These are phyloP conservation scores for Trichoderma lentiforme DNA, from an alignment of 2,329 filamentous ascomycete genomes.

Conservation along the genomic window DNA sequence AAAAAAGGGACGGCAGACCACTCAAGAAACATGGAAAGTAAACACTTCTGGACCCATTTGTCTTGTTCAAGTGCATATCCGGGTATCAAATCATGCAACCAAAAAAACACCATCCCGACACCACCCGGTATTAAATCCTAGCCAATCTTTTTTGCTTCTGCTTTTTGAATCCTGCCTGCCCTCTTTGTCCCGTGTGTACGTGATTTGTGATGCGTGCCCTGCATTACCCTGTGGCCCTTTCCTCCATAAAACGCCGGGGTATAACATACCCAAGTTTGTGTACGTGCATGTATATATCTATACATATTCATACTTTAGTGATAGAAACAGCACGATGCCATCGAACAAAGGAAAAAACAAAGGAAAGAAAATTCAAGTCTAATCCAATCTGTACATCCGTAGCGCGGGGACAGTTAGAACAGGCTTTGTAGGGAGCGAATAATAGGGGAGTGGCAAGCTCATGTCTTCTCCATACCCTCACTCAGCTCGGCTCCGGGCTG, in stretches of 20 bases:
- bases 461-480: neutral
- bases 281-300: neutral
- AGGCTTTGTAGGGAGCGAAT: conserved; percentile 14
- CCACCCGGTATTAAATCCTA: conserved; percentile 1
- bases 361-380: neutral
- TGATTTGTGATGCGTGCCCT: conserved; percentile 15
- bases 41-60: conserved; percentile 10
- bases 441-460: conserved; percentile 18
- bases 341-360: conserved; percentile 16
- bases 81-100: conserved; percentile 19
- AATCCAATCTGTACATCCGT: neutral
- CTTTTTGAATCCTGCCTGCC: conserved; percentile 12
- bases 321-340: conserved; percentile 17
- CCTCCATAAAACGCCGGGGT: conserved; percentile 9
- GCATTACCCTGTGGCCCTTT: neutral
- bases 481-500: neutral
- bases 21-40: neutral
- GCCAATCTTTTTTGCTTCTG: conserved; percentile 9
- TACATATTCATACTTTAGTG: conserved; percentile 19
- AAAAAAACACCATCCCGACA: conserved; percentile 11
- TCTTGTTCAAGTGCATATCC: conserved; percentile 16
- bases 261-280: neutral
- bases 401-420: neutral
- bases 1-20: conserved; percentile 2
- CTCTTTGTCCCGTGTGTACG: conserved; percentile 10